Base-by-base conservation (phyloP, 1,284 basidiomycete genomes). In the Bondarzewia mesenterica region DNA sequence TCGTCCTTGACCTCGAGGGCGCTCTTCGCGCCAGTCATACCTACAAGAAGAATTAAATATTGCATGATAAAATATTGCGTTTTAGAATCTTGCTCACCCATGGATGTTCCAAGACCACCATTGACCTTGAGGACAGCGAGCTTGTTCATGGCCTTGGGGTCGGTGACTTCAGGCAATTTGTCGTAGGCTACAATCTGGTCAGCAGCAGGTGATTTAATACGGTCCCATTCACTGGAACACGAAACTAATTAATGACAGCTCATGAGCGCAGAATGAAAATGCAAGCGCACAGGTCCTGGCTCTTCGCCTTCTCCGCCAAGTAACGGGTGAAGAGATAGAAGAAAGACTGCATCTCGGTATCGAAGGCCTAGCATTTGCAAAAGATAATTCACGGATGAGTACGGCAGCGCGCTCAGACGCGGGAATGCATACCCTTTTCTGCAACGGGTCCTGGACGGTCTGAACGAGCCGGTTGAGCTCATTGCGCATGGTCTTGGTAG, bases 81-180 rank as follows among this genome's bases (percentile, higher is more conserved):
- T 23, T 23, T 20, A 16, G n/a, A 4, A 40, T 40, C 4, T n/a
- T 32, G 62, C 76, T 27, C 52, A 74, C 89, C 90, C 89, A 93
- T 93, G 46, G 90, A 93, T 42, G 90, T 93, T 59, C 93, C 93
- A 54, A 97, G 85, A 70, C 93, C 93, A 69, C 93, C 93, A 67
- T 97, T 97, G 66, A 97, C 88, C 74, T 96, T 97, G 72, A 97
- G 85, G 26, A 97, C 93, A 32, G 93, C 93, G 55, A 97, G 85
- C 73, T 93, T 93, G 76, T 82, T 81, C 63, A 94, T 79, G 62
- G 87, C 85, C 52, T 75, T 68, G 23, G 74, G 72, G 65, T 87
- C 77, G 46, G 74, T 66, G 26, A 77, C 74, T 44, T 75, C 61
- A 21, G 77, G 70, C 21, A 96, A 77, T 42, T 81, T 66, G 49